Conservation (phyloP, 176 grass and related monocot species). For the Zoysia japonica region DNA sequence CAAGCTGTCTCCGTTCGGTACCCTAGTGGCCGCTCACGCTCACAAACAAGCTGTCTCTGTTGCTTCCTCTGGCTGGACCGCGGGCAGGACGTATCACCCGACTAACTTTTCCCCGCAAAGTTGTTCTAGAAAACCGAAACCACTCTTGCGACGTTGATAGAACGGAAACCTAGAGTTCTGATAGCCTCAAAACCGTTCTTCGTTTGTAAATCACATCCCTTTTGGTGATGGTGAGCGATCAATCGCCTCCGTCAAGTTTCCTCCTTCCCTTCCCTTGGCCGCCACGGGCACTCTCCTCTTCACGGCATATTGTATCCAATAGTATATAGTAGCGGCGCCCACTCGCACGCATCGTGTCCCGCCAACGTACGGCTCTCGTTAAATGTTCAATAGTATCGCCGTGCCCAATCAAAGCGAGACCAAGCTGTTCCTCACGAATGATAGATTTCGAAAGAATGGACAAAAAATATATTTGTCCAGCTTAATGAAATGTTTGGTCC, state of each 20-base stretch:
- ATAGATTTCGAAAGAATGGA: not conserved
- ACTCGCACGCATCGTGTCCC: not conserved
- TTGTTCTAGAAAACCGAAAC: not conserved
- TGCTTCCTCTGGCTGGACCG: not conserved
- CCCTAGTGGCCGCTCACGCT: not conserved
- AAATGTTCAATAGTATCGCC: not conserved
- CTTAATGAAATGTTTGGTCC: slow-evolving; percentile 8
- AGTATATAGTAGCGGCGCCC: not conserved
- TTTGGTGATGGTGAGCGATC: not conserved
- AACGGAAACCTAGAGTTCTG: not conserved
- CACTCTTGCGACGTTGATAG: not conserved
- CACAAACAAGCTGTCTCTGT: not conserved
- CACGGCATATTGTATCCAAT: too few relatives aligned
- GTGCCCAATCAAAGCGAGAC: not conserved
- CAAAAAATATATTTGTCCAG: not conserved
- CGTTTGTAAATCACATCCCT: not conserved
- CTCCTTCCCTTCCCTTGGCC: slow-evolving; percentile 5
- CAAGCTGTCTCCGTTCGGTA: not conserved
- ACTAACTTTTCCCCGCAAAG: not conserved
- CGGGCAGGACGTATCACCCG: not conserved
- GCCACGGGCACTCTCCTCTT: not conserved
- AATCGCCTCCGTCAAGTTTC: too few relatives aligned
- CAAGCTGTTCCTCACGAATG: not conserved
- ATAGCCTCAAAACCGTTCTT: not conserved
- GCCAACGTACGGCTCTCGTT: not conserved